Conservation (phyloP, 2,329 filamentous ascomycete species). For the Verticillium isaacii region DNA sequence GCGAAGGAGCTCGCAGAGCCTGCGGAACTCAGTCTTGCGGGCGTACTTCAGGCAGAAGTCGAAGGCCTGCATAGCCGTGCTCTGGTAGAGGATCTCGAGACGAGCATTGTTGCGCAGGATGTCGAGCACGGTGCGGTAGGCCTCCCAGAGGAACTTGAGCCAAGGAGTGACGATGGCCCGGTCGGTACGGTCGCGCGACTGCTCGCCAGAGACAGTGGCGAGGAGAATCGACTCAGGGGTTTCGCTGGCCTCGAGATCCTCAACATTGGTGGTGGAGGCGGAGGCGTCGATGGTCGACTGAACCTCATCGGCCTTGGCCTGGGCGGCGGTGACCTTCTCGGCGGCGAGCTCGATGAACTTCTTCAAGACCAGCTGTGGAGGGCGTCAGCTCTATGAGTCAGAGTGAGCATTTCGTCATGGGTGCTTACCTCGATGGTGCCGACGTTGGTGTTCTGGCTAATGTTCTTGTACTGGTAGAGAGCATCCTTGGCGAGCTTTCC, state of each 20-base stretch:
- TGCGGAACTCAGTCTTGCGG: conserved; percentile 97
- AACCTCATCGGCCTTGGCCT: conserved; percentile 92
- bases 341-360: conserved; percentile 97
- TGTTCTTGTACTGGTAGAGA: conserved; percentile 99
- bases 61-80: conserved; percentile 95
- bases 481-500: conserved; percentile 98
- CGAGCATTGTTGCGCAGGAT: conserved; percentile 99
- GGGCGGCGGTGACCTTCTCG: conserved; percentile 91
- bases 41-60: conserved; percentile 98
- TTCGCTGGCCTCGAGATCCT: conserved; percentile 94
- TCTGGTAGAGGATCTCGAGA: conserved; percentile 96
- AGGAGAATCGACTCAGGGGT: conserved; percentile 97
- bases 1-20: conserved; percentile 93
- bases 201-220: conserved; percentile 95
- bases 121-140: conserved; percentile 95
- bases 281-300: conserved; percentile 81
- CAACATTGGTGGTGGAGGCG: conserved; percentile 68
- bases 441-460: conserved; percentile 97
- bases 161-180: conserved; percentile 97
- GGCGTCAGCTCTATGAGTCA: not conserved
- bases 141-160: conserved; percentile 99
- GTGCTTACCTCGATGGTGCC: conserved; percentile 84
- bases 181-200: conserved; percentile 95
- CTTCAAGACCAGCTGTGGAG: conserved; percentile 75
- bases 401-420: not conserved